Percentiles rank a stretch among this genome's conserved stretches.
phyloP scores from a whole-genome alignment of 75 land plant species.

The Isoetes taiwanensis region DNA sequence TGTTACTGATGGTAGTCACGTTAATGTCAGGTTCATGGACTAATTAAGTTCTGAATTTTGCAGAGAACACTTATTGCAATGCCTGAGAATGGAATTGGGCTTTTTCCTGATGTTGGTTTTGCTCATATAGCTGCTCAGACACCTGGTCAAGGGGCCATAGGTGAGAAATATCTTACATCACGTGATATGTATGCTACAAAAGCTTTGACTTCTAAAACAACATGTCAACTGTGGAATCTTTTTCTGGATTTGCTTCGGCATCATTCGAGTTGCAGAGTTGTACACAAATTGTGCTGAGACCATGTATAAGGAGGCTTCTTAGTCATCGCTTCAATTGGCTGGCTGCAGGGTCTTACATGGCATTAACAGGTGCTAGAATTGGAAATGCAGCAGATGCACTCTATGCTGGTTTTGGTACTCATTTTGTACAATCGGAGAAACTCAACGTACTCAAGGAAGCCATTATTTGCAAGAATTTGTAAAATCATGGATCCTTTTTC shows the following conservation, averaged over 20 bases:
- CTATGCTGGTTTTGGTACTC: slow-evolving; percentile 75
- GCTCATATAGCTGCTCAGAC: slow-evolving; percentile 63
- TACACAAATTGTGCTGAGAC: too few species aligned
- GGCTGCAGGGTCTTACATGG: slow-evolving; percentile 67
- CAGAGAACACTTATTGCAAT: slow-evolving; percentile 91
- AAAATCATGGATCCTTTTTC: slow-evolving; percentile 12
- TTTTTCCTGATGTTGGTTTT: slow-evolving; percentile 97
- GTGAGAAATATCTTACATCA: slow-evolving; percentile 26
- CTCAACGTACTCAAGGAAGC: slow-evolving; percentile 52
- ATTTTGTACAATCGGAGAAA: slow-evolving; percentile 69
- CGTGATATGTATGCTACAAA: too few species aligned
- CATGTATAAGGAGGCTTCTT: too few species aligned
- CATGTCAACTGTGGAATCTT: too few species aligned
- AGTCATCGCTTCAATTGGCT: too few species aligned
- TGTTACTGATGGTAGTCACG: not conserved
- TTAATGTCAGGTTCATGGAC: not conserved
- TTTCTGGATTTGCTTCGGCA: too few species aligned
- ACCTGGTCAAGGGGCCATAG: slow-evolving; percentile 83
- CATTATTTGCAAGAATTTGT: slow-evolving; percentile 51
- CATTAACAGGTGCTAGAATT: slow-evolving; percentile 76
- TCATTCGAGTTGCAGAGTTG: too few species aligned
- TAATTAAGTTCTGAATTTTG: slow-evolving; percentile 3
- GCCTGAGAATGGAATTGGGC: slow-evolving; percentile 98
- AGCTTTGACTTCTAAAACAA: too few species aligned
- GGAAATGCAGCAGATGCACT: slow-evolving; percentile 80